Base-by-base conservation (phyloP, 1,284 basidiomycete species). In the Cutaneotrichosporon cavernicola region DNA sequence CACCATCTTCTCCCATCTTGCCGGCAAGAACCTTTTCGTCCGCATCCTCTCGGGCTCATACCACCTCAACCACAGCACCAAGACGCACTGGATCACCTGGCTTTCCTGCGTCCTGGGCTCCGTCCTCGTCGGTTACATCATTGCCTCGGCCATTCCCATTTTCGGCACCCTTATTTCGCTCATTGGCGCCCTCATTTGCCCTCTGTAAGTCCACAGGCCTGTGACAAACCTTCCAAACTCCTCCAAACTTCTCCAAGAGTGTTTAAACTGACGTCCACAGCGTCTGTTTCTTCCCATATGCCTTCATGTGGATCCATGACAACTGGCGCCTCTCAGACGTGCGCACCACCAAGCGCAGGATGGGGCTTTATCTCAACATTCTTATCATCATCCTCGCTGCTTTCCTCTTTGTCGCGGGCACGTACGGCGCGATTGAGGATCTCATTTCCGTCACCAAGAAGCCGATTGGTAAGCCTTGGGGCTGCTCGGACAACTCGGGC, bases 11-110 rank as follows among this genome's bases (percentile, higher is more conserved):
- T 69, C 65, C 55, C 75, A 76, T 62, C 56, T 63, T 16, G 83
- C 85, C 16, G 85, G 86, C 43, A 88, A 88, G 73, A 83, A 86
- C 58, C 70, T 88, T 60, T 88, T 89, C 71, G 82, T 89, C 63
- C 83, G 87, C 13, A 67, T 85, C 62, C 85, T 89, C 72, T 82
- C 86, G 16, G 82, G 83, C 65, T 83, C 84, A 11, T 76, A 76
- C n/a, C 87, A 89, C 73, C 74, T 89, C 62, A 83, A 86, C 68
- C 81, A 80, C 21, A 86, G 87, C 68, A 88, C 86, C 0, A 10
- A 80, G 18, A 77, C 83, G 7, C 87, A 88, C 56, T 88, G 86
- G 86, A 68, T 76, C 13, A 77, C 81, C 7, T 89, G 88, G 87
- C 76, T 81, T 49, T 65, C 73, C 8, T 80, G 86, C 26, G 84